A percentile compares a stretch with the other conserved stretches of the same genome.
Evolutionary conservation across 2,329 filamentous ascomycete genomes (phyloP).

Genomic region (Pseudofabraea citricarpa): DNA sequence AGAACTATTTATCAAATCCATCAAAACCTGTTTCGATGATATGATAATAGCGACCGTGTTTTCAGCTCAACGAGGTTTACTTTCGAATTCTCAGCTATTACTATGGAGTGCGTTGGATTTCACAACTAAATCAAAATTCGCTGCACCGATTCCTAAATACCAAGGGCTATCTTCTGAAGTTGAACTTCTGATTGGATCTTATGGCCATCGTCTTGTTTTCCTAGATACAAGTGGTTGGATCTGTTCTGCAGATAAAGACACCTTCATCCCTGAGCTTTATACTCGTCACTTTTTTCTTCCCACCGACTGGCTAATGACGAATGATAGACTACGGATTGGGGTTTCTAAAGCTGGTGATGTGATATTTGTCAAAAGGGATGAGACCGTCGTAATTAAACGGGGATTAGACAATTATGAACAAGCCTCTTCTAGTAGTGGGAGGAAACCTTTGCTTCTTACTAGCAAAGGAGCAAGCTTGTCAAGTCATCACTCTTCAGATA

Average conservation of each 20-base stretch:
- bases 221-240: slow-evolving; percentile 11
- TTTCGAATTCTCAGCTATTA: not conserved
- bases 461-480: not conserved
- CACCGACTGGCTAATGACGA: slow-evolving; percentile 11
- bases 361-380: not conserved
- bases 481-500: not conserved
- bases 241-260: slow-evolving; percentile 5
- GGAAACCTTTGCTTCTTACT: not conserved
- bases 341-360: slow-evolving; percentile 5
- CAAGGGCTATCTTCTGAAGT: not conserved
- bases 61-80: not conserved
- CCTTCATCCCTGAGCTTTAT: not conserved
- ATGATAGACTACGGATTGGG: slow-evolving; percentile 4
- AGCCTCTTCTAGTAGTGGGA: not conserved
- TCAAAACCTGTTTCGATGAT: slow-evolving; percentile 2
- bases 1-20: not conserved
- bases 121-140: not conserved
- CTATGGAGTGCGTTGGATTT: not conserved
- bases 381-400: not conserved
- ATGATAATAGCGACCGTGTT: not conserved
- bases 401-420: not conserved
- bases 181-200: not conserved
- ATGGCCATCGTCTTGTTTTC: slow-evolving; percentile 6
- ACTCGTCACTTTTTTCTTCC: slow-evolving; percentile 14
- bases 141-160: not conserved